phyloP scores from a whole-genome alignment of 495 filamentous ascomycete genomes.

The Neurospora africana region DNA sequence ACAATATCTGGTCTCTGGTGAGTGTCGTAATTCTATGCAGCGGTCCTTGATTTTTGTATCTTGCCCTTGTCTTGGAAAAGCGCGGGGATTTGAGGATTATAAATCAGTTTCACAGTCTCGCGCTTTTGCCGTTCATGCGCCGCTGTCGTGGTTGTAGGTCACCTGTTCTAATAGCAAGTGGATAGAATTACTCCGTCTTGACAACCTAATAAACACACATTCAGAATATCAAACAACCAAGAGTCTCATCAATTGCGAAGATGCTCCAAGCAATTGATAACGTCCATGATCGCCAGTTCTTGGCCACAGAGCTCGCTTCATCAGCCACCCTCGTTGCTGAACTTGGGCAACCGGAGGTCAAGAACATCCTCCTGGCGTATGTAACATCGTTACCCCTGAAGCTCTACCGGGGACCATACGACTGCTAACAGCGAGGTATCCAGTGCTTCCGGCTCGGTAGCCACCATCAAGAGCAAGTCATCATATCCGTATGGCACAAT shows the following conservation, averaged over 20 bases:
- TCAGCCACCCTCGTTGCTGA: not conserved
- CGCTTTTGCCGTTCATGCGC: not conserved
- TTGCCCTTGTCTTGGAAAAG: not conserved
- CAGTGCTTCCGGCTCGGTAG: slow-evolving; percentile 46
- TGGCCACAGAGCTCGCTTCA: not conserved
- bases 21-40: not conserved
- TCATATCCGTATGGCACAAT: not conserved
- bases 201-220: not conserved
- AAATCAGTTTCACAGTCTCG: not conserved
- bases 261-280: not conserved
- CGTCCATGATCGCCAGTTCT: not conserved
- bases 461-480: slow-evolving; percentile 61
- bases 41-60: not conserved
- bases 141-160: not conserved
- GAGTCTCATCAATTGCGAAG: not conserved
- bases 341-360: not conserved
- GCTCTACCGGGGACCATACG: not conserved
- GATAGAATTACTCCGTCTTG: not conserved
- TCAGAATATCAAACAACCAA: not conserved
- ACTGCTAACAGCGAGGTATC: not conserved
- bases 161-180: not conserved
- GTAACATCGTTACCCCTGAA: not conserved
- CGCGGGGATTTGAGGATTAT: not conserved
- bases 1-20: not conserved
- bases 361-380: not conserved